These are phyloP conservation scores for Megacollybia marginata DNA, from an alignment of 768 basidiomycete species.

Conservation along the genomic window DNA sequence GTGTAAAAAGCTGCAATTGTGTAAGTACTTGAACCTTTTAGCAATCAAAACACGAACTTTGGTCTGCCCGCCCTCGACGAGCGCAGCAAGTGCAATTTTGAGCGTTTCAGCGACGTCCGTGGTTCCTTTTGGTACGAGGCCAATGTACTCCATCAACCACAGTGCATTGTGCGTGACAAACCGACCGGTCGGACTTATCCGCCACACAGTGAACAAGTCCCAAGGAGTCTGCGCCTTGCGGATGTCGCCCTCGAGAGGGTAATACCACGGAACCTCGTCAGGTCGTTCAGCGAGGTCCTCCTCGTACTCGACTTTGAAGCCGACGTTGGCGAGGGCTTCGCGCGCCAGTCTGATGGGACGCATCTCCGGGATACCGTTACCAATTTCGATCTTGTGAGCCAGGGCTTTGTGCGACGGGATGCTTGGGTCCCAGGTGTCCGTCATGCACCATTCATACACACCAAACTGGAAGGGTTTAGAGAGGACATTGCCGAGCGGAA, in stretches of 20 bases:
- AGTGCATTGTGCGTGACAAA: slow-evolving; percentile 78
- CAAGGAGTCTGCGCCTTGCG: slow-evolving; percentile 87
- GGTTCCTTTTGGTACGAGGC: slow-evolving; percentile 89
- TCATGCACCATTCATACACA: slow-evolving; percentile 99
- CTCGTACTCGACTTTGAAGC: slow-evolving; percentile 83
- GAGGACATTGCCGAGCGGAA: not conserved
- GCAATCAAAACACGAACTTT: slow-evolving; percentile 48
- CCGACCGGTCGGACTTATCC: slow-evolving; percentile 84
- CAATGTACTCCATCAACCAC: slow-evolving; percentile 67
- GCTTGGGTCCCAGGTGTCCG: slow-evolving; percentile 84
- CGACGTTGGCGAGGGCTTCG: slow-evolving; percentile 73
- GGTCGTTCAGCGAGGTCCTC: slow-evolving; percentile 89
- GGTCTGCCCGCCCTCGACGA: slow-evolving; percentile 79
- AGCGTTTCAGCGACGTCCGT: slow-evolving; percentile 83
- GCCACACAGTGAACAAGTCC: slow-evolving; percentile 85
- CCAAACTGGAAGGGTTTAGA: slow-evolving; percentile 60
- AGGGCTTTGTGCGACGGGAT: slow-evolving; percentile 84
- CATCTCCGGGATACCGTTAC: slow-evolving; percentile 98
- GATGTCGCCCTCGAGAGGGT: slow-evolving; percentile 92
- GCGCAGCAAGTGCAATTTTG: slow-evolving; percentile 69
- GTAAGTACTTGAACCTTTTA: slow-evolving; percentile 1
- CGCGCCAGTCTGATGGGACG: slow-evolving; percentile 64
- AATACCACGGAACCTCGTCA: slow-evolving; percentile 85
- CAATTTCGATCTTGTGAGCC: slow-evolving; percentile 87
- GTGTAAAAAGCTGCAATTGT: slow-evolving; percentile 66